Percentiles rank a stretch among this genome's conserved stretches.
phyloP scores from a whole-genome alignment of 1,284 basidiomycete species.

The Ceratobasidium sp. region DNA sequence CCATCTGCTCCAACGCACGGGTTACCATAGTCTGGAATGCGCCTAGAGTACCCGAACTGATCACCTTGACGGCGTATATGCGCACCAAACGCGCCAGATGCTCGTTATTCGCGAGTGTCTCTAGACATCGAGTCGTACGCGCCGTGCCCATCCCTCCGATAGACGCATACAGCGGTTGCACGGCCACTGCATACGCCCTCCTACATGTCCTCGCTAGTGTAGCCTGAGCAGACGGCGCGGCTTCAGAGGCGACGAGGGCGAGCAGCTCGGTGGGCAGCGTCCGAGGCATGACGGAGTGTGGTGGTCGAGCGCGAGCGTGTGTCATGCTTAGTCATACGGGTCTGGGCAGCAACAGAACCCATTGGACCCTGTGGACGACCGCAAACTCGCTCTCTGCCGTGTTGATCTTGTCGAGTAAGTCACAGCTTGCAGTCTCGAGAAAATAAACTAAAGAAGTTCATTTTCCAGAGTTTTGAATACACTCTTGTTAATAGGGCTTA shows the following conservation, averaged over 20 bases:
- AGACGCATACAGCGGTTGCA: constrained; percentile 6
- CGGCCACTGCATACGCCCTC: background rate
- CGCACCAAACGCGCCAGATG: constrained; percentile 12
- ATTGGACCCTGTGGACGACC: too few species aligned
- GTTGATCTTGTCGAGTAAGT: too few species aligned
- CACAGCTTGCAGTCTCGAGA: too few species aligned
- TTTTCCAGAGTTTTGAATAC: too few species aligned
- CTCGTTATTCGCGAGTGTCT: background rate
- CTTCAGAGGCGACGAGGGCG: background rate
- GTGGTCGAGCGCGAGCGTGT: too few species aligned
- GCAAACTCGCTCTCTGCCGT: too few species aligned
- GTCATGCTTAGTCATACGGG: too few species aligned
- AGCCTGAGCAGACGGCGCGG: too few species aligned
- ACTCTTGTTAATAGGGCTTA: too few species aligned
- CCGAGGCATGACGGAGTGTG: background rate
- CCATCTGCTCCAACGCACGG: constrained; percentile 16
- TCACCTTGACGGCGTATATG: background rate
- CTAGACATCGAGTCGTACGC: constrained; percentile 15
- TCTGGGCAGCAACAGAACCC: too few species aligned
- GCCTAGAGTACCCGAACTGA: background rate
- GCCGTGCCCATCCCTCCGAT: background rate
- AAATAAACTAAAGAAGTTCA: too few species aligned
- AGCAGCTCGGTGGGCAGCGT: constrained; percentile 24
- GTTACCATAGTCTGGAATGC: background rate
- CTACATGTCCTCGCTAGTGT: background rate